These are phyloP conservation scores for Ceratocystis cacaofunesta DNA, from an alignment of 2,329 filamentous ascomycete genomes.

Conservation along the genomic window DNA sequence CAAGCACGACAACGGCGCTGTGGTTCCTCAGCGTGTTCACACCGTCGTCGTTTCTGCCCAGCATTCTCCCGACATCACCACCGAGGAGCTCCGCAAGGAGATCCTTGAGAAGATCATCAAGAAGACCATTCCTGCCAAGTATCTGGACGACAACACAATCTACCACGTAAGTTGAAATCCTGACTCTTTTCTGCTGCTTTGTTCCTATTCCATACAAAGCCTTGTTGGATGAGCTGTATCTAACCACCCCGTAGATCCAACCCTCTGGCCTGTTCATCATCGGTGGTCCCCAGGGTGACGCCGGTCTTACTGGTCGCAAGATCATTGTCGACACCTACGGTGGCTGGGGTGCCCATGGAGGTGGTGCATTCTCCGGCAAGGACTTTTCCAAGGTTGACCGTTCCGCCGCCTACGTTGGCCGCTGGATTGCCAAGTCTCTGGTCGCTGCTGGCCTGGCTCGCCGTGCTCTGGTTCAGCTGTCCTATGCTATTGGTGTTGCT, in stretches of 20 bases:
- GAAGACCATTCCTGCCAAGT: slow-evolving; percentile 80
- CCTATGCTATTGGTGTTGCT: slow-evolving; percentile 96
- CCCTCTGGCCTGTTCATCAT: slow-evolving; percentile 98
- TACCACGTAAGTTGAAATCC: slow-evolving; percentile 61
- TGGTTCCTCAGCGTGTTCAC: slow-evolving; percentile 83
- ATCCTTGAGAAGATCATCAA: slow-evolving; percentile 96
- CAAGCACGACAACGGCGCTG: slow-evolving; percentile 86
- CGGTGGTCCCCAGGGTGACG: slow-evolving; percentile 96
- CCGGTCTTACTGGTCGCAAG: slow-evolving; percentile 96
- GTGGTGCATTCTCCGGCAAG: slow-evolving; percentile 99
- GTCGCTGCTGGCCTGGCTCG: slow-evolving; percentile 78
- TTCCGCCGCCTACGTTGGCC: slow-evolving; percentile 89
- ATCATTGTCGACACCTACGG: slow-evolving; percentile 99
- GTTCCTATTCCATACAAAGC: background rate
- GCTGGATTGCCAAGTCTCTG: slow-evolving; percentile 98
- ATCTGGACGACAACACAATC: slow-evolving; percentile 81
- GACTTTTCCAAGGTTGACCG: slow-evolving; percentile 99
- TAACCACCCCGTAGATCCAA: slow-evolving; percentile 49
- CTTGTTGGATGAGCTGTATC: slow-evolving; percentile 10
- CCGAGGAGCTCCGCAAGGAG: slow-evolving; percentile 83
- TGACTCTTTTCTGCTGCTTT: background rate
- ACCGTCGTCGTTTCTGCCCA: slow-evolving; percentile 95
- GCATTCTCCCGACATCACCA: slow-evolving; percentile 76
- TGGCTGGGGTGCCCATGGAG: slow-evolving; percentile 98
- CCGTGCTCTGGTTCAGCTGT: slow-evolving; percentile 90